Evolutionary conservation across 1,139 yeast species (phyloP).

Genomic region (Yamadazyma pseudoaaseri): DNA sequence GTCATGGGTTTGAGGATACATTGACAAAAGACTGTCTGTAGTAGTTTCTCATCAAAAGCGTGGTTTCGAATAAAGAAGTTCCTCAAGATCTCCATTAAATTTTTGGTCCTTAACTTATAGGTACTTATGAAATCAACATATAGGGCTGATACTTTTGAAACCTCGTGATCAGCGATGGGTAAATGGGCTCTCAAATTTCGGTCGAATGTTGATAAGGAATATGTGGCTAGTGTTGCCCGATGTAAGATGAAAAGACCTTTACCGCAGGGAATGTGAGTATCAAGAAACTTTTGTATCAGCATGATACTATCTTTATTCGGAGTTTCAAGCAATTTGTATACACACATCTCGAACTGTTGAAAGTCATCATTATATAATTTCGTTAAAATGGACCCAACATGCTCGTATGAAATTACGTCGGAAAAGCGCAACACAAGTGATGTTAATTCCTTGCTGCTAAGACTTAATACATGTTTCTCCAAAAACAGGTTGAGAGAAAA

Average conservation of each 20-base stretch:
- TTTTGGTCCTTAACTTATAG: slow-evolving; percentile 12
- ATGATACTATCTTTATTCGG: not conserved
- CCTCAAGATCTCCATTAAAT: slow-evolving; percentile 23
- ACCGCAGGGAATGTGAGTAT: not conserved
- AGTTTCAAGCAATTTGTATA: not conserved
- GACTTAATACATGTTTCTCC: not conserved
- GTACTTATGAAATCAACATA: slow-evolving; percentile 8
- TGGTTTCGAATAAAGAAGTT: slow-evolving; percentile 17
- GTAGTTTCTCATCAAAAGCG: slow-evolving; percentile 14
- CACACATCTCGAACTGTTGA: not conserved
- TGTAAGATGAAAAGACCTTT: too few relatives aligned
- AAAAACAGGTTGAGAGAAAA: not conserved
- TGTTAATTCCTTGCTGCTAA: not conserved
- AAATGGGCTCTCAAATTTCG: too few relatives aligned
- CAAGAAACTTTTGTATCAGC: not conserved
- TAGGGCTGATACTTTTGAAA: too few relatives aligned
- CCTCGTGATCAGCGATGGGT: too few relatives aligned
- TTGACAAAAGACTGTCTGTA: slow-evolving; percentile 15
- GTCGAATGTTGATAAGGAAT: too few relatives aligned
- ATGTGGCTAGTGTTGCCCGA: too few relatives aligned
- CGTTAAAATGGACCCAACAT: not conserved
- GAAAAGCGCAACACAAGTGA: not conserved
- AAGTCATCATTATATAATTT: not conserved
- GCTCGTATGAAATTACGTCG: not conserved
- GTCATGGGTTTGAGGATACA: slow-evolving; percentile 11